A percentile compares a stretch with the other conserved stretches of the same genome.
Conservation (phyloP, 371 early-diverging fungal genomes). For the Mucor irregularis region DNA sequence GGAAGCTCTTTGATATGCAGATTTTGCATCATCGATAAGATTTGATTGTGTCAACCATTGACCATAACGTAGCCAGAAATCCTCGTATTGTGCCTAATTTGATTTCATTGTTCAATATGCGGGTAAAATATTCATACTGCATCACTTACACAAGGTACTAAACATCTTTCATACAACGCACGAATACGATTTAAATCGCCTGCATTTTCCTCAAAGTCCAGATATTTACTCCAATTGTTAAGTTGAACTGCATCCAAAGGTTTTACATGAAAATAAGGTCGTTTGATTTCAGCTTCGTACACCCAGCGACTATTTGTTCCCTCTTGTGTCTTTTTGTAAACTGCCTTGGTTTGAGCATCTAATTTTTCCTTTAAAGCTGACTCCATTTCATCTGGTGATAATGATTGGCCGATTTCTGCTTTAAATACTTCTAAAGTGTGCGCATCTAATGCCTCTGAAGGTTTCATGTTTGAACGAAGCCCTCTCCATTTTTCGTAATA, state of each 20-base stretch:
- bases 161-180: constrained; percentile 69
- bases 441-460: constrained; percentile 47
- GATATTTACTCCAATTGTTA: constrained; percentile 66
- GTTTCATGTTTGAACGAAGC: constrained; percentile 46
- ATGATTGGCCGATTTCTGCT: constrained; percentile 27
- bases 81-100: constrained; percentile 64
- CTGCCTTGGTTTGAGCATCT: constrained; percentile 45
- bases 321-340: constrained; percentile 62
- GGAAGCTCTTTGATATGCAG: constrained; percentile 41
- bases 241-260: constrained; percentile 69
- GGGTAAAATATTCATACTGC: not conserved
- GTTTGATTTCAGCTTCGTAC: constrained; percentile 64
- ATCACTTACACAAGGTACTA: constrained; percentile 66
- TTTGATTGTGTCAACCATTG: constrained; percentile 38
- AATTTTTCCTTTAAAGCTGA: constrained; percentile 53
- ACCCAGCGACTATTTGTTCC: constrained; percentile 57
- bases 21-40: constrained; percentile 30
- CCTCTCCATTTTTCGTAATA: constrained; percentile 70
- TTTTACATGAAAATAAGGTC: constrained; percentile 77
- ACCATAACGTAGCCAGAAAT: constrained; percentile 68
- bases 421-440: constrained; percentile 44
- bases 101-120: no score
- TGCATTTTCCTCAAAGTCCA: constrained; percentile 68
- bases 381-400: constrained; percentile 51
- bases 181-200: constrained; percentile 54